Evolutionary conservation across 495 filamentous ascomycete genomes (phyloP).

Genomic region (Pyrenopolyporus hunteri): DNA sequence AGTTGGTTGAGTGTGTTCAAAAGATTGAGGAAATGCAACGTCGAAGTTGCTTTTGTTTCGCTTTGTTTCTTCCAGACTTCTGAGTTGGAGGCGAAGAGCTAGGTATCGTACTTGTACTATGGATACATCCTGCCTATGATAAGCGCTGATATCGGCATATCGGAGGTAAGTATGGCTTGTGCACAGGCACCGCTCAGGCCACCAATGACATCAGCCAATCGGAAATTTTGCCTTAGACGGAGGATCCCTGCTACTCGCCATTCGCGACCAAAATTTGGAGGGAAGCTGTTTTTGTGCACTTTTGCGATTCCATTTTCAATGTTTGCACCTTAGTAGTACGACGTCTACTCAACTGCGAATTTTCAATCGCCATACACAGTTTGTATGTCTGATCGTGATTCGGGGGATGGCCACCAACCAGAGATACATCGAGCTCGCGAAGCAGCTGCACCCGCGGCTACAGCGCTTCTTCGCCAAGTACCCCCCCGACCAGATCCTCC

Average conservation of each 20-base stretch:
- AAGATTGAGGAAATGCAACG: background rate
- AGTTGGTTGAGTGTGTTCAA: background rate
- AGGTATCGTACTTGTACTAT: no score
- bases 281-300: background rate
- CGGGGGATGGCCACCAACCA: constrained; percentile 21
- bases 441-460: constrained; percentile 73
- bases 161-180: constrained; percentile 9
- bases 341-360: constrained; percentile 3
- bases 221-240: constrained; percentile 21
- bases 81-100: constrained; percentile 12
- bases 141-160: constrained; percentile 18
- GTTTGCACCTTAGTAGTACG: constrained; percentile 6
- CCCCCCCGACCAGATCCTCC: constrained; percentile 68
- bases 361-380: background rate
- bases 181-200: background rate
- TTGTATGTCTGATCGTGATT: background rate
- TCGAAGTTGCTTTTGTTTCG: constrained; percentile 7
- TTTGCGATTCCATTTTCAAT: constrained; percentile 6
- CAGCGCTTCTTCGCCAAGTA: constrained; percentile 87
- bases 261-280: constrained; percentile 25
- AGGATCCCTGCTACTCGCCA: constrained; percentile 12
- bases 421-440: constrained; percentile 64
- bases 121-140: background rate
- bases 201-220: constrained; percentile 22
- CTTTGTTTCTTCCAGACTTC: constrained; percentile 5